phyloP scores from a whole-genome alignment of 805 yeast genomes.

The Grigorovia humatica region DNA sequence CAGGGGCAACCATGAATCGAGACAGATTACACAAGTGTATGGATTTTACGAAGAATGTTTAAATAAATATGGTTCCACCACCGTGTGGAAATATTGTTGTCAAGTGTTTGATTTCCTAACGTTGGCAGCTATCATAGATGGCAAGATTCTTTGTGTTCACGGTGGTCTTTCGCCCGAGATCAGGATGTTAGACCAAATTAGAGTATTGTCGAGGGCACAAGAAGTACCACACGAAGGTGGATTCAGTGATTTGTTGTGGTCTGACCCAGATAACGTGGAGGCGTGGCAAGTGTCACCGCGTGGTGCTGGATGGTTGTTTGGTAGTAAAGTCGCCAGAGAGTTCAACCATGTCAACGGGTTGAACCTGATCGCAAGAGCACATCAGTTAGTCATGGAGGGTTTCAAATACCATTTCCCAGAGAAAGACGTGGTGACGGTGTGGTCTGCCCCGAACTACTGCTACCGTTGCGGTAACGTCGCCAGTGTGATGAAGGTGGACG shows the following conservation, averaged over 20 bases:
- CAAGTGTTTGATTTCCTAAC: conserved; percentile 93
- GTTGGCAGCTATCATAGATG: conserved; percentile 91
- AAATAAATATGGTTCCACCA: conserved; percentile 85
- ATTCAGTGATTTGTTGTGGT: conserved; percentile 94
- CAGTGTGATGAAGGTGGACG: conserved; percentile 92
- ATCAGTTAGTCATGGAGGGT: conserved; percentile 97
- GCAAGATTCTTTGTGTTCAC: conserved; percentile 88
- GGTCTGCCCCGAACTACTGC: conserved; percentile 97
- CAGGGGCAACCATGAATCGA: conserved; percentile 93
- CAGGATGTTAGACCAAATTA: conserved; percentile 91
- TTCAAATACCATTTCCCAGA: conserved; percentile 93
- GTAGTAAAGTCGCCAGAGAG: conserved; percentile 86
- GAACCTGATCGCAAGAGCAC: conserved; percentile 87
- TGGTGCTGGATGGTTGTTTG: conserved; percentile 98
- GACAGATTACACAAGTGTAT: conserved; percentile 97
- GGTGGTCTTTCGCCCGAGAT: conserved; percentile 97
- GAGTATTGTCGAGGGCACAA: conserved; percentile 91
- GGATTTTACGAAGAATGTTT: conserved; percentile 96
- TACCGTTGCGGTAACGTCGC: conserved; percentile 98
- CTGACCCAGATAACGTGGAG: conserved; percentile 95
- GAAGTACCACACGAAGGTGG: conserved; percentile 99
- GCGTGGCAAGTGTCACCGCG: conserved; percentile 98
- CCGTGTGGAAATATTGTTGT: conserved; percentile 94
- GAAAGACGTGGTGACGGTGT: conserved; percentile 92
- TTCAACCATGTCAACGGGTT: conserved; percentile 91